These are phyloP conservation scores for Epichloe sibirici DNA, from an alignment of 2,329 filamentous ascomycete genomes.

Conservation along the genomic window DNA sequence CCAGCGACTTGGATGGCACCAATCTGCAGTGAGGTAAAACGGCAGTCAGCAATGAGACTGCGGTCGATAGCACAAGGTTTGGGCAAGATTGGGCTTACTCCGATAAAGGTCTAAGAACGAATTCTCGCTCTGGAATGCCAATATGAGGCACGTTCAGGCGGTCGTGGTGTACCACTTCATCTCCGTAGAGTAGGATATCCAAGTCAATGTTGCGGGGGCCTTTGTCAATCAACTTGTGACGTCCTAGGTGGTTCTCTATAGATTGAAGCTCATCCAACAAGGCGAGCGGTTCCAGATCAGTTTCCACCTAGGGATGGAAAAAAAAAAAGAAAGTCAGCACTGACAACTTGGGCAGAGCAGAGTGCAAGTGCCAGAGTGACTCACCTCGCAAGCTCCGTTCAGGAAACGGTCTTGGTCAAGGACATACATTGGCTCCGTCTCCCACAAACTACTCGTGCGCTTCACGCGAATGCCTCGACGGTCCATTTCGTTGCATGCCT, in stretches of 20 bases:
- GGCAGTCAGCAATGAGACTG: not conserved
- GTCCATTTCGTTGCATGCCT: slow-evolving; percentile 69
- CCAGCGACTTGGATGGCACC: slow-evolving; percentile 40
- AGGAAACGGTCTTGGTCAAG: slow-evolving; percentile 77
- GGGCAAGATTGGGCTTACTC: slow-evolving; percentile 40
- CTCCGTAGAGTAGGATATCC: slow-evolving; percentile 76
- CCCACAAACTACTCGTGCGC: slow-evolving; percentile 80
- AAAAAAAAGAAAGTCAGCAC: not conserved
- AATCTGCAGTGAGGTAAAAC: slow-evolving; percentile 27
- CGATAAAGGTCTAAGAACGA: slow-evolving; percentile 77
- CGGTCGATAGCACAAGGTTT: not conserved
- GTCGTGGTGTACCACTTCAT: slow-evolving; percentile 51
- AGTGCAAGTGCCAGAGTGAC: not conserved
- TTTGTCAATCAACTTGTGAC: slow-evolving; percentile 80
- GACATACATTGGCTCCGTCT: slow-evolving; percentile 96
- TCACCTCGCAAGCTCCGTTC: slow-evolving; percentile 83
- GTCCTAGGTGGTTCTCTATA: slow-evolving; percentile 69
- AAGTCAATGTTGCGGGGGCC: slow-evolving; percentile 90
- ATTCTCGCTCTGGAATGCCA: slow-evolving; percentile 80
- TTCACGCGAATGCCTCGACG: slow-evolving; percentile 58
- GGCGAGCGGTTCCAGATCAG: slow-evolving; percentile 58
- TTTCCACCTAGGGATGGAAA: slow-evolving; percentile 54
- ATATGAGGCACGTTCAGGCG: slow-evolving; percentile 76
- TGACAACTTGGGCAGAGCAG: not conserved
- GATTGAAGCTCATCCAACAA: slow-evolving; percentile 71